Evolutionary conservation across 257 asterid genomes (phyloP), one percentile per base, ranked within the genome.

Genomic region (Ligustrum vulgare): DNA sequence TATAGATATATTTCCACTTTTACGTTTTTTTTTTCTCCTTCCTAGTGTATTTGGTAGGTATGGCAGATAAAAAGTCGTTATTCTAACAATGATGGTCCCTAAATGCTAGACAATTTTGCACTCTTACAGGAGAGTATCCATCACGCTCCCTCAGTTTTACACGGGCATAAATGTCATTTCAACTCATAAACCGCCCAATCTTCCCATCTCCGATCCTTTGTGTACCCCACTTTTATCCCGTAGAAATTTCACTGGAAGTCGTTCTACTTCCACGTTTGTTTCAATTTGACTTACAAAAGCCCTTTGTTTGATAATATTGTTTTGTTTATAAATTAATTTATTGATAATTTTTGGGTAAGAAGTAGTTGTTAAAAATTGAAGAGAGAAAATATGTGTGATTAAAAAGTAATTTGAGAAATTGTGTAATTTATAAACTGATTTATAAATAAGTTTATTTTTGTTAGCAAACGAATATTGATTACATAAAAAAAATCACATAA

Each of bases 111-210:
- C 67, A 60, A 60, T 22, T 12, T 60, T 60, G 35, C 67, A 25
- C 67, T 25, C 67, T 60, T 25, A 25, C 18, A 23, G 67, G 67
- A 22, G 67, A 23, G 67, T 60, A 35, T 60, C 16, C 35, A 25
- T 60, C 67, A 60, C 67, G 67, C 67, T 60, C 67, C 34, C 35
- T 6, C 4, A 22, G 4, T 60, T 60, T 9, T 2, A 67, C 16
- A 41, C 32, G 85, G 82, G 54, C 71, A 82, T 15, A 78, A 75
- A 32, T 16, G 86, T 82, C 68, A 68, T 73, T 71, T 16, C 67
- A 20, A 5, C 20, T 35, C 10, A 37, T 71, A 47, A 73, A 2
- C 56, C 60, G 81, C 70, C 79, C 79, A 69, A 49, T 31, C 43
- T 11, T 18, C 58, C 78, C 15, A 37, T 67, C 65, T 3, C 11